phyloP scores from a whole-genome alignment of 768 basidiomycete species.

The Auricularia auricula-judae region DNA sequence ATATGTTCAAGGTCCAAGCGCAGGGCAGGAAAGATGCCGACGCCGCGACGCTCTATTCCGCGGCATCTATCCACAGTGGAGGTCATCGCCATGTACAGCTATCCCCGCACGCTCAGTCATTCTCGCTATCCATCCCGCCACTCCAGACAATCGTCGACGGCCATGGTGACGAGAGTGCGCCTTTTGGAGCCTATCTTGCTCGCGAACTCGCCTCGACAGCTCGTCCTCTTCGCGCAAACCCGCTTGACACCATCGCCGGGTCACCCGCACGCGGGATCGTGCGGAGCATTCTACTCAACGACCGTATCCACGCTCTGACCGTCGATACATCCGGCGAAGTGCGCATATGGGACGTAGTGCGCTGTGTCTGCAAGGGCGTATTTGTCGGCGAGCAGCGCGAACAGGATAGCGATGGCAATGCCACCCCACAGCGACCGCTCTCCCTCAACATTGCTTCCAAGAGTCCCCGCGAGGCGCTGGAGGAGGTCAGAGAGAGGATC shows the following conservation, averaged over 20 bases:
- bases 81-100: background rate
- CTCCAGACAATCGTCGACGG: background rate
- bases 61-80: conserved; percentile 36
- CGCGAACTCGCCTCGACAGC: conserved; percentile 78
- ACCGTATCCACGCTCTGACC: conserved; percentile 81
- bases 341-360: conserved; percentile 86
- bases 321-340: conserved; percentile 84
- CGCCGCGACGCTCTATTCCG: conserved; percentile 79
- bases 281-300: conserved; percentile 71
- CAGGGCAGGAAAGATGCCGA: conserved; percentile 46
- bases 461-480: conserved; percentile 75
- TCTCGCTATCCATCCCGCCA: background rate
- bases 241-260: conserved; percentile 66
- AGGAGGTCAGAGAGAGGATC: conserved; percentile 80
- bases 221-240: conserved; percentile 39
- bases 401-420: conserved; percentile 25
- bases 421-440: background rate
- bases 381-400: conserved; percentile 51
- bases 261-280: conserved; percentile 60
- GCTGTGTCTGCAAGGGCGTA: conserved; percentile 61
- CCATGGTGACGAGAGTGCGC: background rate
- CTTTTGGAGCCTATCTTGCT: background rate
- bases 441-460: background rate
- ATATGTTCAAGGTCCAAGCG: background rate
- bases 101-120: background rate